Evolutionary conservation across 495 filamentous ascomycete species (phyloP), one percentile per base, ranked within the genome.

Genomic region (Hypoxylon fuscum): DNA sequence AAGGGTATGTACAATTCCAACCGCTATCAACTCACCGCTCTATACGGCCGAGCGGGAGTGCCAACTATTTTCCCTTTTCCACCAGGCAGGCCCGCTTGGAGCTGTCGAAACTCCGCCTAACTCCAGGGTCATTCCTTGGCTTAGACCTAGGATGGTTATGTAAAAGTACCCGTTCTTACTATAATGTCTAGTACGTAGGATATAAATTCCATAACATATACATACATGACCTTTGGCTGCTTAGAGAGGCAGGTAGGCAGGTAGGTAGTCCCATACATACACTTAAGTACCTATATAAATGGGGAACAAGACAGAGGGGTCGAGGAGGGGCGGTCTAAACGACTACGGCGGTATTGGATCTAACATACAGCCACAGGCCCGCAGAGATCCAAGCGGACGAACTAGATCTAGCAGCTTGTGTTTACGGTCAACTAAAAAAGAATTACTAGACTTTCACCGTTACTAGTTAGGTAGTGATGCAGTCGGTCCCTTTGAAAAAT

Each of bases 391-490:
- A 46, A 50, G 38, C 22, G 37, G 25, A 34, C 23, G 44, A 35
- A 59, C 47, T 29, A 10, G 25, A 27, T 27, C 12, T 35, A 11
- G 5, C 32, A 6, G 11, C 2, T 35, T n/a, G 32, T n/a, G 32
- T 35, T 5, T n/a, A 2, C 2, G 4, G 32, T 35, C 11, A 38
- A 17, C 11, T 7, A 14, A 38, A 38, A 29, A 14, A 42, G 23
- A 52, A 27, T 23, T 42, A 18, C n/a, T 17, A 15, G n/a, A 6
- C 4, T 32, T 55, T 59, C 45, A 65, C 55, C 50, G 49, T 53
- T 20, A 20, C 5, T 34, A 50, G 44, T 65, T 48, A 61, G 56
- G 62, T 66, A 66, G 51, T 60, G 50, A 53, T 66, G 56, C 62
- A 66, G 62, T 51, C 59, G 59, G 59, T 50, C 46, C 25, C 34